A percentile compares a stretch with the other conserved stretches of the same genome.
These are phyloP conservation scores for Mycena polygramma DNA, from an alignment of 768 basidiomycete genomes.

Conservation along the genomic window DNA sequence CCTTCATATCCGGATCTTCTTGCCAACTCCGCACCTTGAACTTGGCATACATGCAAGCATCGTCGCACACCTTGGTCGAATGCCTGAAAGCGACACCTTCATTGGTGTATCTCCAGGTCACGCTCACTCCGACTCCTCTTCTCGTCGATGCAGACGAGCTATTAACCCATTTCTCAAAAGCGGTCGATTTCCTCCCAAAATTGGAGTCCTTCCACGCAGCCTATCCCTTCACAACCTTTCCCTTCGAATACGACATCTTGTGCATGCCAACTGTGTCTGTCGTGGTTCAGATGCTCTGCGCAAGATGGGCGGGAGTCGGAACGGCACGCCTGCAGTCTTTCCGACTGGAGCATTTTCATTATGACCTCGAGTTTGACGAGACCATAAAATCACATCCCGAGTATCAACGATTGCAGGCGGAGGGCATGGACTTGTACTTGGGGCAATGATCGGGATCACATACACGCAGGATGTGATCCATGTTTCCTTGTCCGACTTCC, in stretches of 20 bases:
- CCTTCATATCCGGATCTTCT: conserved; percentile 1
- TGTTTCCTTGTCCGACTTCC: too few relatives aligned
- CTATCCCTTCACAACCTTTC: neutral
- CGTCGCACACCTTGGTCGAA: neutral
- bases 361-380: neutral
- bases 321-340: conserved; percentile 1
- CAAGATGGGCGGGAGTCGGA: neutral
- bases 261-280: neutral
- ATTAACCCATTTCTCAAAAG: neutral
- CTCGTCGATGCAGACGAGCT: neutral
- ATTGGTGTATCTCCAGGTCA: neutral
- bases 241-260: neutral
- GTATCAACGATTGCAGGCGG: neutral
- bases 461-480: too few relatives aligned
- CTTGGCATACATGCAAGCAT: neutral
- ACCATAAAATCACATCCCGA: neutral
- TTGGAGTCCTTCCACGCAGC: conserved; percentile 2
- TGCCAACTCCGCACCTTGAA: neutral
- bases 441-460: too few relatives aligned
- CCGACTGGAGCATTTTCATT: neutral
- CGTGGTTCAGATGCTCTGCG: neutral
- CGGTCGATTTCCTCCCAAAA: conserved; percentile 6
- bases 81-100: neutral
- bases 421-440: neutral
- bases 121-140: neutral